Base-by-base conservation (phyloP, 1,139 yeast genomes). In the Geotrichum europaeum region DNA sequence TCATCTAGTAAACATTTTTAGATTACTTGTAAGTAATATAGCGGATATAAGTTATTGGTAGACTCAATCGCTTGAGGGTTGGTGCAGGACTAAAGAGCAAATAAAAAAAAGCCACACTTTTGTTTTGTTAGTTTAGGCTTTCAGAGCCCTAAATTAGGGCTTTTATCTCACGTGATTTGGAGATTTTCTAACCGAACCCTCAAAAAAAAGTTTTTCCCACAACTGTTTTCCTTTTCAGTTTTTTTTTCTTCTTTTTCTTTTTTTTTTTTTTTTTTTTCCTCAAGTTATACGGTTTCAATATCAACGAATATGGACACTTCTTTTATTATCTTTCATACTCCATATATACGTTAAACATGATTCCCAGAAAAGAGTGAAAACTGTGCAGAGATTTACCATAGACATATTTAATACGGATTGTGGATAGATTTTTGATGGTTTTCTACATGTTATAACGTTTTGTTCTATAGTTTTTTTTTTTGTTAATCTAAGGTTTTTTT, bases 311-410 rank as follows among this genome's bases (percentile, higher is more conserved):
- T 51, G 32, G 32, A 51, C 43, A 18, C 28, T 50, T 50, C 54
- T 18, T 18, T n/a, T 32, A 10, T 32, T 51, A 9, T 32, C 1
- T 30, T 30, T 24, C 13, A 15, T 32, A 51, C 54, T 51, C 36
- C 32, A 51, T 51, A 51, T 51, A 51, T 32, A 51, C 54, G 54
- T 51, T 51, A 51, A 51, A 51, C 54, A 34, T 51, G 45, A 30
- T 36, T 30, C 54, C 54, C 36, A 51, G 54, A 51, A n/a, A 24
- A 28, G 36, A 12, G 13, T n/a, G 32, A 28, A 40, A 34, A 18
- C 24, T 15, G 32, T 51, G 36, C 54, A 51, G 54, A 51, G 54
- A 34, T 51, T 36, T 36, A 36, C 43, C 43, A 36, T 15, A 36
- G 43, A 36, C 43, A 36, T 36, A 13, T 34, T 34, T 15, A 13